Percentiles rank a stretch among this genome's conserved stretches.
These are phyloP conservation scores for Orbilia ellipsospora DNA, from an alignment of 2,329 filamentous ascomycete genomes.

Conservation along the genomic window DNA sequence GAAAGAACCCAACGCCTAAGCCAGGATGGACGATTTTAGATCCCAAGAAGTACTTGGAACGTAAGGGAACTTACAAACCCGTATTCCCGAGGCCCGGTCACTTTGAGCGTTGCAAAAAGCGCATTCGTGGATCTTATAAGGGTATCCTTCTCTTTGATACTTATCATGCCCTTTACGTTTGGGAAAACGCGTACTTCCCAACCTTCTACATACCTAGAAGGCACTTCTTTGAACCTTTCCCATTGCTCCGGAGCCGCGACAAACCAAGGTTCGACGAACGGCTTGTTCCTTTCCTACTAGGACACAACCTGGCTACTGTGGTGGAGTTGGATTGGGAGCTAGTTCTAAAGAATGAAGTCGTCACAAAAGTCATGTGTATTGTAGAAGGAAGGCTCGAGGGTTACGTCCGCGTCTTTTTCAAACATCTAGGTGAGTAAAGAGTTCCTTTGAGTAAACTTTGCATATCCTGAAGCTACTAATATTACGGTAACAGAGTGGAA, in stretches of 20 bases:
- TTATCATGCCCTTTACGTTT: constrained; percentile 23
- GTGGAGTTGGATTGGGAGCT: constrained; percentile 19
- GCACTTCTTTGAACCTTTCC: constrained; percentile 10
- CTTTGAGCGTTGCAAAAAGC: constrained; percentile 36
- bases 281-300: constrained; percentile 4
- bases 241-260: neutral
- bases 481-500: constrained; percentile 20
- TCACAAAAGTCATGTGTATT: constrained; percentile 12
- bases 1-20: neutral
- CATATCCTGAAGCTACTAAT: neutral
- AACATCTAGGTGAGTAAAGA: constrained; percentile 21
- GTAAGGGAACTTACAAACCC: constrained; percentile 19
- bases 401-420: constrained; percentile 39
- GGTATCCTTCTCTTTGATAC: constrained; percentile 32
- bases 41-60: constrained; percentile 17
- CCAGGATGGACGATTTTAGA: neutral
- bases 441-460: neutral
- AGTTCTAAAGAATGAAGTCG: neutral
- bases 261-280: neutral
- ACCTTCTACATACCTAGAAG: constrained; percentile 29
- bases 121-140: constrained; percentile 32
- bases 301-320: neutral
- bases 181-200: constrained; percentile 50
- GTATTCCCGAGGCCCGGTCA: constrained; percentile 19
- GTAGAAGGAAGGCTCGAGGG: constrained; percentile 26